Base-by-base conservation (phyloP, 306 rosid species). In the Prunus mira region DNA sequence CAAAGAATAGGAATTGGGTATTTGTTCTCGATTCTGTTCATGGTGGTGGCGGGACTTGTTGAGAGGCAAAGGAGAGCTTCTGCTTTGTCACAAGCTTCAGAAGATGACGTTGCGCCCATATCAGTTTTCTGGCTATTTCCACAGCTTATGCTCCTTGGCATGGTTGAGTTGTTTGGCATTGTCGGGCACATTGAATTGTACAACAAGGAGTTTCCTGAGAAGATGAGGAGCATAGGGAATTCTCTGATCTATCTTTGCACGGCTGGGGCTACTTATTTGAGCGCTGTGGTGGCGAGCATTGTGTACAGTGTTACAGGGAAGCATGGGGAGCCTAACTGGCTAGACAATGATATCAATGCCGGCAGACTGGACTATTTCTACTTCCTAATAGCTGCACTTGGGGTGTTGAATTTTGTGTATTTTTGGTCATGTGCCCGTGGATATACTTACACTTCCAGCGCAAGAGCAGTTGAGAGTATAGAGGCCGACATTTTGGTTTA, bases 121-220 rank as follows among this genome's bases (percentile, higher is more conserved):
- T 86, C 88, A 0, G 84, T 80, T 6, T 22, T 88, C 75, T 90
- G 90, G 96, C 78, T 84, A 9, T 76, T 87, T 24, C 92, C 92
- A 1, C 90, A 81, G 58, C 77, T 82, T 24, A 67, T 81, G 9
- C 34, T 84, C 1, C 14, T 81, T 15, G 89, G 72, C 1, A 49
- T 75, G 4, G 49, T 24, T 15, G 85, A 84, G 71, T 60, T 82
- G 0, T 88, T 86, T 60, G 79, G 76, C 65, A 71, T 73, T 4
- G 73, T 86, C 50, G 92, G 92, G 1, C 79, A 76, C 65, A 84
- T 80, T 14, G 90, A 85, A 32, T 82, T 88, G 69, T 90, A 81
- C 78, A 90, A 88, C 87, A 50, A 12, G 3, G 87, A 86, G 71
- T 76, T 80, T 11, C 90, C 96, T 14, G 82, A 73, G 15, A 72